Conservation (phyloP, 495 filamentous ascomycete genomes). For the Ascodesmis nigricans region DNA sequence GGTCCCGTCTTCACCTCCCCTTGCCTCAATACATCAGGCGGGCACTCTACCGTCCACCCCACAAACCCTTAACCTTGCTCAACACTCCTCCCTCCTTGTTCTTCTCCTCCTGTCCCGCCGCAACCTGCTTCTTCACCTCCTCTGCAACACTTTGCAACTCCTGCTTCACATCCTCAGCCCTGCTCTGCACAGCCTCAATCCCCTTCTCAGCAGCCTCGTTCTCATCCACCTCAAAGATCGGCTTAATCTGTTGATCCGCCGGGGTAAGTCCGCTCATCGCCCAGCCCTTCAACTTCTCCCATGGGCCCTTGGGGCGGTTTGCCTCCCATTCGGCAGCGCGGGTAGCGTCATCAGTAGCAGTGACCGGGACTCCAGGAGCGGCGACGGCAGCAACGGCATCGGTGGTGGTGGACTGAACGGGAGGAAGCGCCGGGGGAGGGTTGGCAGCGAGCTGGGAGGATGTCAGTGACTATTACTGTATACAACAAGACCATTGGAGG, state of each 20-base stretch:
- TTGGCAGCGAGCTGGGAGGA: neutral
- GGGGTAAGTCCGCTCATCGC: conserved; percentile 23
- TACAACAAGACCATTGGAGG: no score
- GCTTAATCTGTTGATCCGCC: conserved; percentile 13
- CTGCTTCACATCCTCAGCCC: no score
- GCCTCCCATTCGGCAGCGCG: conserved; percentile 3
- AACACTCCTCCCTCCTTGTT: conserved; percentile 9
- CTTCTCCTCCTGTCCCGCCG: conserved; percentile 14
- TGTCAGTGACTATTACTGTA: no score
- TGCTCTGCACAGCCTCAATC: conserved; percentile 18
- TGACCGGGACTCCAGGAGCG: no score
- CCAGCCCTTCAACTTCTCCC: conserved; percentile 20
- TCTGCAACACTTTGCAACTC: no score
- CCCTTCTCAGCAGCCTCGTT: conserved; percentile 16
- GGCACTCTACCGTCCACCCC: conserved; percentile 5
- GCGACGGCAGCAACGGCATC: conserved; percentile 8
- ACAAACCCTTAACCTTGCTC: conserved; percentile 11
- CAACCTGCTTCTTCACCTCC: neutral
- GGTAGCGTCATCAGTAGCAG: conserved; percentile 3
- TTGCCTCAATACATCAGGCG: no score
- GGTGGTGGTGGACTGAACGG: conserved; percentile 10
- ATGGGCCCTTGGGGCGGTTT: conserved; percentile 5
- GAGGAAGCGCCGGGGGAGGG: neutral
- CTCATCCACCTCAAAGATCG: conserved; percentile 4
- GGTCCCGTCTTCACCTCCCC: no score